These are phyloP conservation scores for Orbilia quercus DNA, from an alignment of 2,329 filamentous ascomycete genomes.

Conservation along the genomic window DNA sequence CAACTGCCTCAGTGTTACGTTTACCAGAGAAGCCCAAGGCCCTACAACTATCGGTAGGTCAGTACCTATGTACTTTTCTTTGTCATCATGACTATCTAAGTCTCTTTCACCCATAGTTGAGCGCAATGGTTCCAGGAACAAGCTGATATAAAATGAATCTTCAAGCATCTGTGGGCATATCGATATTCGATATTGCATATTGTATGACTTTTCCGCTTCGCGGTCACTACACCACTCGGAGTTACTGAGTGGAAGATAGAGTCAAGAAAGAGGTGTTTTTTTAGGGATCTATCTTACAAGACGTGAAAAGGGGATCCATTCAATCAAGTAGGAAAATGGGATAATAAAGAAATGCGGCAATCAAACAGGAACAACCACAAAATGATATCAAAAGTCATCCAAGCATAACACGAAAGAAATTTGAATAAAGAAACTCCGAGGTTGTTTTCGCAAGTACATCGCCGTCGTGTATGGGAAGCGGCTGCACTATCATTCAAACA, in stretches of 20 bases:
- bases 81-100: too few relatives aligned
- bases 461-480: slow-evolving; percentile 5
- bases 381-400: slow-evolving; percentile 34
- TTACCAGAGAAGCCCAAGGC: too few relatives aligned
- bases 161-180: too few relatives aligned
- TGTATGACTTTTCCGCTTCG: too few relatives aligned
- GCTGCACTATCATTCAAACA: neutral
- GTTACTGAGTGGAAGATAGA: neutral
- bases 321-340: slow-evolving; percentile 20
- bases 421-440: slow-evolving; percentile 1
- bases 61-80: too few relatives aligned
- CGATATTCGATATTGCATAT: too few relatives aligned
- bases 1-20: too few relatives aligned
- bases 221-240: too few relatives aligned
- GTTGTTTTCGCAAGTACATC: slow-evolving; percentile 7
- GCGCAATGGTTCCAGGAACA: too few relatives aligned
- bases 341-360: slow-evolving; percentile 13
- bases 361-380: slow-evolving; percentile 3
- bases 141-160: too few relatives aligned
- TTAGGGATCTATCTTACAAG: slow-evolving; percentile 48
- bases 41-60: too few relatives aligned
- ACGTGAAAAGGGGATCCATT: slow-evolving; percentile 28
- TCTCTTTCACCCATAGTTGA: too few relatives aligned
- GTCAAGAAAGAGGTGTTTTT: slow-evolving; percentile 24
- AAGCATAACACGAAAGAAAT: slow-evolving; percentile 3